Evolutionary conservation across 1,284 basidiomycete genomes (phyloP).

Genomic region (Leccinum fuscescens): DNA sequence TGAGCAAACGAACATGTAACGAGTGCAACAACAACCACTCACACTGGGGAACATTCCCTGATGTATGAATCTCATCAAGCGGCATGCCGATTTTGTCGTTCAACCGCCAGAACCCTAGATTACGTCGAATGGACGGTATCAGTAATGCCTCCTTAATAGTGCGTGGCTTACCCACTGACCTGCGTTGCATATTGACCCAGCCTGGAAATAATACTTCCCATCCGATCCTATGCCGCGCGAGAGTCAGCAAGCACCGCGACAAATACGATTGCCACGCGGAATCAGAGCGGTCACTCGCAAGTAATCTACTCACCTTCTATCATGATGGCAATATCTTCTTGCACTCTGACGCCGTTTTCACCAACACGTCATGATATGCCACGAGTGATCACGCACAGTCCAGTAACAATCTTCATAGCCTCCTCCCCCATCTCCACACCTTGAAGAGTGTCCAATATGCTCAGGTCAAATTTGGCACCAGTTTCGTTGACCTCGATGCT

Average conservation of each 20-base stretch:
- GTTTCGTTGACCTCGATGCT: slow-evolving; percentile 52
- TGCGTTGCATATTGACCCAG: slow-evolving; percentile 65
- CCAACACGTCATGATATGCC: slow-evolving; percentile 2
- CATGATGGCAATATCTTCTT: slow-evolving; percentile 77
- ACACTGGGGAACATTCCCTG: slow-evolving; percentile 70
- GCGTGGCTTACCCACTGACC: slow-evolving; percentile 37
- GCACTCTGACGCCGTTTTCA: slow-evolving; percentile 40
- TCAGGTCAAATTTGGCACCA: slow-evolving; percentile 49
- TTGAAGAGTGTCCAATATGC: slow-evolving; percentile 30
- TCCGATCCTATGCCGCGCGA: slow-evolving; percentile 44
- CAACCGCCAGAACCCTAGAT: slow-evolving; percentile 71
- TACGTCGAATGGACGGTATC: slow-evolving; percentile 3
- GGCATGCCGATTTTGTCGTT: slow-evolving; percentile 71
- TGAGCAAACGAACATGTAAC: background rate
- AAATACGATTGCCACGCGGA: slow-evolving; percentile 13
- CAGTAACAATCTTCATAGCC: slow-evolving; percentile 58
- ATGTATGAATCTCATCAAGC: slow-evolving; percentile 66
- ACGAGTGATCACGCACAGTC: slow-evolving; percentile 45
- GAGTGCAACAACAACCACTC: slow-evolving; percentile 25
- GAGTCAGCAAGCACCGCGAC: slow-evolving; percentile 20
- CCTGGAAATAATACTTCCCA: slow-evolving; percentile 70
- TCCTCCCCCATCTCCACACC: slow-evolving; percentile 39
- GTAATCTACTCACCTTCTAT: slow-evolving; percentile 58
- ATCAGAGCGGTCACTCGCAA: slow-evolving; percentile 14
- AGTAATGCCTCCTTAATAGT: background rate